Evolutionary conservation across 352 stramenopile species (phyloP), one percentile per base, ranked within the genome.

Genomic region (Phytophthora brassicae): DNA sequence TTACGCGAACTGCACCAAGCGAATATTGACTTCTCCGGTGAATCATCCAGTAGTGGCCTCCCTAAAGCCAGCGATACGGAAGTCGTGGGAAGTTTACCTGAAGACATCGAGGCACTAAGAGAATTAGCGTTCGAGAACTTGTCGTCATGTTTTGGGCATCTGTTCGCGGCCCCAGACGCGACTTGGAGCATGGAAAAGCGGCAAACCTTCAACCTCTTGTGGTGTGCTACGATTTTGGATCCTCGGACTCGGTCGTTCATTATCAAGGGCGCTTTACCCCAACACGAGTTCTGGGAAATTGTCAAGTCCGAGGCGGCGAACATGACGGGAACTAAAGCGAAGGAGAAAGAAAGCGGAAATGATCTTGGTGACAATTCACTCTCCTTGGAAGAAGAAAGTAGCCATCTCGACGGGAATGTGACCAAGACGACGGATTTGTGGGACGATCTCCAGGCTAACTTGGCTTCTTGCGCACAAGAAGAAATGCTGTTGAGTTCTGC

Each of bases 391-490:
- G 61, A 69, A 56, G 76, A 88, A 5, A 77, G 64, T 9, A 28
- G 31, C 8, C 52, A 84, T 8, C 42, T 77, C 9, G 58, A 75
- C 13, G 59, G 60, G 16, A 65, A 48, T 19, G 38, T 23, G 6
- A 36, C 14, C 16, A 74, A 79, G 42, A 74, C 44, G n/a, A 64
- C 72, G 6, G 77, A 89, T 49, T 65, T 92, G 13, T 92, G 83
- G 83, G 83, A 92, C 43, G 83, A 92, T 46, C 66, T 92, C 7
- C 83, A 92, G 59, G 83, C 83, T 8, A 92, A 88, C 24, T 36
- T 92, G 28, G 66, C 79, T 20, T 88, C 75, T 12, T 90, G 80
- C 54, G 83, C 79, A 3, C 77, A 92, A 56, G 83, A 90, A 63
- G 79, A 90, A 53, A 77, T 92, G 77, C 54, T 89, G n/a, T 51